Conservation (phyloP, 352 stramenopile species). For the Pythium aristosporum region DNA sequence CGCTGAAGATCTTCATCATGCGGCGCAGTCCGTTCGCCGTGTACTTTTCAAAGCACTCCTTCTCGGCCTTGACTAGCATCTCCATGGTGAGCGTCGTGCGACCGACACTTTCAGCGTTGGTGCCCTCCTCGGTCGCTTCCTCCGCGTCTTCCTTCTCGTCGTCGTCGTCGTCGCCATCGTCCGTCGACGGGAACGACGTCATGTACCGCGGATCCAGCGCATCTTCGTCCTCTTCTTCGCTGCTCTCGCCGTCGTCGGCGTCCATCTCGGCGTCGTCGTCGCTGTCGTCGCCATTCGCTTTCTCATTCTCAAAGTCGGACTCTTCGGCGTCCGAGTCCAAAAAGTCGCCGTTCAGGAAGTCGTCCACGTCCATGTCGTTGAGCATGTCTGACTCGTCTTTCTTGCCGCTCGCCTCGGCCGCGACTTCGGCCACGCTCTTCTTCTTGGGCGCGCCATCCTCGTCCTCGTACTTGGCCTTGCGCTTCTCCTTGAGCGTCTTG, state of each 20-base stretch:
- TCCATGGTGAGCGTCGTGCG: constrained; percentile 78
- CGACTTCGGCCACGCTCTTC: constrained; percentile 24
- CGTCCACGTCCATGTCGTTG: constrained; percentile 88
- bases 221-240: constrained; percentile 82
- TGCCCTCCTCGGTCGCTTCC: constrained; percentile 15
- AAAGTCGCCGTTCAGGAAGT: constrained; percentile 84
- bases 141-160: constrained; percentile 25
- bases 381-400: constrained; percentile 79
- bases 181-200: constrained; percentile 37
- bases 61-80: constrained; percentile 76
- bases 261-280: constrained; percentile 35
- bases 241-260: constrained; percentile 56
- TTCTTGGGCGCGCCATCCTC: constrained; percentile 42
- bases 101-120: constrained; percentile 30
- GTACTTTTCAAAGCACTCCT: constrained; percentile 88
- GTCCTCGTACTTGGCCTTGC: constrained; percentile 67
- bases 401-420: constrained; percentile 24
- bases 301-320: constrained; percentile 20
- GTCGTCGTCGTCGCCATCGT: constrained; percentile 30
- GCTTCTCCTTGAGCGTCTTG: constrained; percentile 71
- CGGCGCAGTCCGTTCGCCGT: constrained; percentile 87
- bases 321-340: constrained; percentile 63
- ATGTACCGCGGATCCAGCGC: constrained; percentile 81
- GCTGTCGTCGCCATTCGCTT: constrained; percentile 21
- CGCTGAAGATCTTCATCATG: constrained; percentile 93